Evolutionary conservation across 805 yeast genomes (phyloP), one percentile per base, ranked within the genome.

Genomic region (Candida oleophila): DNA sequence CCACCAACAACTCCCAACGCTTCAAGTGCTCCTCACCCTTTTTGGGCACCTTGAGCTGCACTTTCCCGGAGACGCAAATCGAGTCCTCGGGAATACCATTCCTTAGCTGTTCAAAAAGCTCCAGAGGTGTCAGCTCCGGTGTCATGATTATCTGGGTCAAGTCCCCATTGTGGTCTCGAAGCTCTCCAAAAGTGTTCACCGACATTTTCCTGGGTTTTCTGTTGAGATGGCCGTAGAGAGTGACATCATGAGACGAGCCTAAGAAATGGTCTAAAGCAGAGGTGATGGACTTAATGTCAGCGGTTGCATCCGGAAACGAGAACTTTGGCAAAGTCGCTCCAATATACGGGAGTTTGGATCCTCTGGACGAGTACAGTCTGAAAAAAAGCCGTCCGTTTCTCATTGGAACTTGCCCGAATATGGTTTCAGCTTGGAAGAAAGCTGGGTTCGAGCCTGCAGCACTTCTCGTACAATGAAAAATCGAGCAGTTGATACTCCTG

Each of bases 161-260:
- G 41, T 83, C 79, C 0, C 97, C 97, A 37, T 80, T 70, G 28
- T 71, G 59, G 60, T 91, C 98, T 51, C 98, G 73, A 12, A 92
- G 65, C 22, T 77, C 80, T 2, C 86, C 94, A 70, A 94, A 92
- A 1, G 80, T 74, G 42, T 88, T 69, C 44, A 81, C 82, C 3
- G 92, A 83, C 44, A 87, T 69, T 44, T 81, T 80, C 45, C 85
- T 76, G 0, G 96, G 94, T 52, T 84, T 83, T 19, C 78, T 72
- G 56, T 89, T 82, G 15, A 92, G 77, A 89, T 97, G 94, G 0
- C 99, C 98, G 51, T 88, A 81, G 5, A 92, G 53, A 0, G 76
- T 71, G 2, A 85, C 77, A 12, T 62, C 54, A 3, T 49, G 48
- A 59, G 46, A 21, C 47, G 49, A 2, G 38, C 21, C 16, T 9